Conservation (phyloP, 2,329 filamentous ascomycete species). For the Cadophora gregata region DNA sequence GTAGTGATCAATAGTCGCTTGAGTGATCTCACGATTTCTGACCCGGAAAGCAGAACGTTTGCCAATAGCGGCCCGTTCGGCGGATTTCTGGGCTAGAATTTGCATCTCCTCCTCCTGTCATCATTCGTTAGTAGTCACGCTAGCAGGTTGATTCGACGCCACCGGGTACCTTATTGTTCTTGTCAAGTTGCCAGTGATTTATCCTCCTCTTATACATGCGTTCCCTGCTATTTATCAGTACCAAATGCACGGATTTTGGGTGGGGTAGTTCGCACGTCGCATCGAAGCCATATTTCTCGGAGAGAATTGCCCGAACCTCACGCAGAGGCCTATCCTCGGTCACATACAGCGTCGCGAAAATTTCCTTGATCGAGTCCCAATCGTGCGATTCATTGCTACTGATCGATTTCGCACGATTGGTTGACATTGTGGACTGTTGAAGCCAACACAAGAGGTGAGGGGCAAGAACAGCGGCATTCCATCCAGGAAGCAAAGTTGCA, state of each 20-base stretch:
- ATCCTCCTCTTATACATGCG: constrained; percentile 18
- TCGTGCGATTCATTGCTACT: constrained; percentile 16
- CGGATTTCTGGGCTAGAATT: constrained; percentile 16
- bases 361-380: constrained; percentile 11
- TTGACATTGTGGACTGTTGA: constrained; percentile 19
- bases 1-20: constrained; percentile 17
- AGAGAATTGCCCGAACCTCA: constrained; percentile 15
- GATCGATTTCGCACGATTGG: constrained; percentile 14
- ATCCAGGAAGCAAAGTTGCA: not conserved
- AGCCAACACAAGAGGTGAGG: constrained; percentile 6
- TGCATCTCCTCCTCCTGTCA: constrained; percentile 17
- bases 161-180: constrained; percentile 17
- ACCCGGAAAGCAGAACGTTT: constrained; percentile 17
- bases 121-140: constrained; percentile 12
- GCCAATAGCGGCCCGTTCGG: constrained; percentile 8
- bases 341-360: constrained; percentile 13
- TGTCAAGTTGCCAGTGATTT: constrained; percentile 15
- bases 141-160: not conserved
- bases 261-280: constrained; percentile 7
- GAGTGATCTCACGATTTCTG: constrained; percentile 14
- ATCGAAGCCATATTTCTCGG: constrained; percentile 16
- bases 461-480: constrained; percentile 2
- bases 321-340: constrained; percentile 14
- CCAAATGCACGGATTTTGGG: not conserved
- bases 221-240: constrained; percentile 5